A percentile compares a stretch with the other conserved stretches of the same genome.
These are phyloP conservation scores for Aspergillus latus DNA, from an alignment of 2,329 filamentous ascomycete species.

Conservation along the genomic window DNA sequence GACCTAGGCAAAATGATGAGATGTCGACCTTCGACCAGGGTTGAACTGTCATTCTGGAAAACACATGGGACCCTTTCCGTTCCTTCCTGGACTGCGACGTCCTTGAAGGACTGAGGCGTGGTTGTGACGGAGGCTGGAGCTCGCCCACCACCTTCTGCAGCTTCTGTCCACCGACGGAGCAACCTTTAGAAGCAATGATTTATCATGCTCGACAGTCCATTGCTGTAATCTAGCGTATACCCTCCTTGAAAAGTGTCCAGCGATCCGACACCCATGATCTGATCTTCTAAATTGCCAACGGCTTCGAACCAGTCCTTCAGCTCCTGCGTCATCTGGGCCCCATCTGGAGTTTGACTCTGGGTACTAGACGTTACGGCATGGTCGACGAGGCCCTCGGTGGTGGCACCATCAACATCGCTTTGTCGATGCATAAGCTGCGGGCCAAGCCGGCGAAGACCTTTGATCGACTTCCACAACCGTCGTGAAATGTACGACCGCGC, in stretches of 20 bases:
- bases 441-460: slow-evolving; percentile 59
- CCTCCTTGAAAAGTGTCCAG: slow-evolving; percentile 27
- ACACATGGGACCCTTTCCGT: too few relatives aligned
- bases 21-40: too few relatives aligned
- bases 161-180: neutral
- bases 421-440: slow-evolving; percentile 50
- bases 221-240: slow-evolving; percentile 53
- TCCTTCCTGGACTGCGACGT: too few relatives aligned
- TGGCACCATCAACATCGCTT: neutral
- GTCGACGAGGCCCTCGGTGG: neutral
- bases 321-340: slow-evolving; percentile 59
- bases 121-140: too few relatives aligned
- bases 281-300: slow-evolving; percentile 54
- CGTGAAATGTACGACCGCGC: slow-evolving; percentile 61
- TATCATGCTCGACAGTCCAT: slow-evolving; percentile 59
- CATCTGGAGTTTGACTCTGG: slow-evolving; percentile 46
- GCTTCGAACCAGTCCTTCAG: slow-evolving; percentile 63
- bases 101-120: too few relatives aligned
- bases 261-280: slow-evolving; percentile 36
- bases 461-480: slow-evolving; percentile 62
- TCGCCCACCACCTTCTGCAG: too few relatives aligned
- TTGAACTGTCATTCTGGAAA: too few relatives aligned
- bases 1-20: too few relatives aligned
- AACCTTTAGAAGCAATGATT: slow-evolving; percentile 44
- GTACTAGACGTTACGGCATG: slow-evolving; percentile 45